A percentile compares a stretch with the other conserved stretches of the same genome.
Evolutionary conservation across 805 yeast species (phyloP).

Genomic region (Myxozyma kluyveri): DNA sequence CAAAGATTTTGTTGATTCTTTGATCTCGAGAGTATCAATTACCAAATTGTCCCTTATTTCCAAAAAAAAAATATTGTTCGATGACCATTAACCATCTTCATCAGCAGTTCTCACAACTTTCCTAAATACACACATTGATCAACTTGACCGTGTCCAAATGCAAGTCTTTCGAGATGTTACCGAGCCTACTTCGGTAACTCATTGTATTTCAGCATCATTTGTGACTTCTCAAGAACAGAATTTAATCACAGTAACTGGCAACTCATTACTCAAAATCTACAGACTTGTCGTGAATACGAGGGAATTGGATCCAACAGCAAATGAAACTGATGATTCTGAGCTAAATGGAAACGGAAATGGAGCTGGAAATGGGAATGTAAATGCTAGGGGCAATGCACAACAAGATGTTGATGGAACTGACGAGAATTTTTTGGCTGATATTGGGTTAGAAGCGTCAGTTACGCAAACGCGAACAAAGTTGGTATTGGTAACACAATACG

Average conservation of each 20-base stretch:
- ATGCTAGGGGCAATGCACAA: neutral
- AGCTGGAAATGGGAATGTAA: neutral
- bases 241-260: conserved; percentile 65
- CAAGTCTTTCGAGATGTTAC: conserved; percentile 75
- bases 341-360: neutral
- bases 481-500: conserved; percentile 58
- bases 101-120: too few relatives aligned
- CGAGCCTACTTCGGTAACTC: conserved; percentile 71
- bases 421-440: conserved; percentile 30
- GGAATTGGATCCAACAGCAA: conserved; percentile 24
- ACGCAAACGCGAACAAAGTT: conserved; percentile 36
- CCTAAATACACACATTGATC: too few relatives aligned
- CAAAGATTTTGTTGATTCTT: too few relatives aligned
- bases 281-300: conserved; percentile 40
- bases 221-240: conserved; percentile 41
- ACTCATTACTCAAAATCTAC: conserved; percentile 61
- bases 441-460: conserved; percentile 30
- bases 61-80: too few relatives aligned
- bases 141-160: too few relatives aligned
- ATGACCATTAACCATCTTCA: too few relatives aligned
- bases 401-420: conserved; percentile 19
- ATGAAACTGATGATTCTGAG: conserved; percentile 28
- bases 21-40: too few relatives aligned
- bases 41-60: too few relatives aligned
- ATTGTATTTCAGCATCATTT: conserved; percentile 44